A percentile compares a stretch with the other conserved stretches of the same genome.
Evolutionary conservation across 108 stramenopile species (phyloP).

Genomic region (Stephanodiscus minutulus): DNA sequence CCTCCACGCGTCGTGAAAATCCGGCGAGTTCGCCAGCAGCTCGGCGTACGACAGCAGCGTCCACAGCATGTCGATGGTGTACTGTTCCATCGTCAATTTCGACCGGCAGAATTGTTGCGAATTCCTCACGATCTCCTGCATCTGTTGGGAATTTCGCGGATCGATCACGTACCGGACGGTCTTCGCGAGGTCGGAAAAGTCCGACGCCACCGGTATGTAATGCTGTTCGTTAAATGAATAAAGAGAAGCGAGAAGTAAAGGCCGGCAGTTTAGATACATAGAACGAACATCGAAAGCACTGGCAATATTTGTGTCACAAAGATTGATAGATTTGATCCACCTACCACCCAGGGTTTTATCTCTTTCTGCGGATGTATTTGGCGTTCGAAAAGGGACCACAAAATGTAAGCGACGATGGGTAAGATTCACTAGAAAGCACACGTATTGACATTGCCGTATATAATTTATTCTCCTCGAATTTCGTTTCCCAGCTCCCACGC

Average conservation of each 20-base stretch:
- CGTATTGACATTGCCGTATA: too few relatives aligned
- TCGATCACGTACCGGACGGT: constrained; percentile 33
- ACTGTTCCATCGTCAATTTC: constrained; percentile 36
- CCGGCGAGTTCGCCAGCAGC: constrained; percentile 22
- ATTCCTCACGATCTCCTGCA: constrained; percentile 42
- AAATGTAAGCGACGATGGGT: too few relatives aligned
- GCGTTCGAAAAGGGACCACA: neutral
- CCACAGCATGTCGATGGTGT: constrained; percentile 37
- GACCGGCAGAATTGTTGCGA: constrained; percentile 45
- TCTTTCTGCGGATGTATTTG: constrained; percentile 6
- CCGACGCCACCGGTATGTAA: constrained; percentile 47
- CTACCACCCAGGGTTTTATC: constrained; percentile 35
- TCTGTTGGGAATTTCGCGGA: constrained; percentile 21
- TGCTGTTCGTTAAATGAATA: constrained; percentile 8
- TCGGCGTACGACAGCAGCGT: constrained; percentile 29
- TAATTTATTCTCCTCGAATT: too few relatives aligned
- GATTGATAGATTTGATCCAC: neutral
- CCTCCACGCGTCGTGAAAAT: constrained; percentile 25
- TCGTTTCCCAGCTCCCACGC: too few relatives aligned
- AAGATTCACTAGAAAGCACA: too few relatives aligned
- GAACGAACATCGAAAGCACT: too few relatives aligned
- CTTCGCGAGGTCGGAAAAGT: constrained; percentile 37
- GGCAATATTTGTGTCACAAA: neutral
- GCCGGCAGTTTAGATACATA: neutral
- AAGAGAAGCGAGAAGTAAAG: neutral